phyloP scores from a whole-genome alignment of 2,329 filamentous ascomycete genomes.

The Ascochyta pisi region DNA sequence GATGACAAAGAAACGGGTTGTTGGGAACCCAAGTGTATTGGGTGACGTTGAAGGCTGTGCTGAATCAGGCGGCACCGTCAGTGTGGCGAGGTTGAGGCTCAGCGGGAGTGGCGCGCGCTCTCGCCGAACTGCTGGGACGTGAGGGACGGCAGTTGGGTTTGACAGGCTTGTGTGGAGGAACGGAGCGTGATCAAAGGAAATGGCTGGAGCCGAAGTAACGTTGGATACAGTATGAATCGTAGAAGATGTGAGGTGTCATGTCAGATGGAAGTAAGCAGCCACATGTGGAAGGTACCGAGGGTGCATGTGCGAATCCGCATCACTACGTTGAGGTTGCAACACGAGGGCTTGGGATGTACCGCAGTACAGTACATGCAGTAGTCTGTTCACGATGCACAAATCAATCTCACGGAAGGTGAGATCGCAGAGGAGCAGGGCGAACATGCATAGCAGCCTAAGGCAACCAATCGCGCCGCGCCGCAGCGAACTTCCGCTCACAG shows the following conservation, averaged over 20 bases:
- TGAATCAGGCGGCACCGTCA: not conserved
- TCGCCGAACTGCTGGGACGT: constrained; percentile 12
- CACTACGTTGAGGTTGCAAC: not conserved
- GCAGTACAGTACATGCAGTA: not conserved
- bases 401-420: not conserved
- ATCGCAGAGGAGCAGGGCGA: not conserved
- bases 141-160: not conserved
- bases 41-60: not conserved
- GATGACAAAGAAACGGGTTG: not conserved
- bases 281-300: constrained; percentile 7
- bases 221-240: not conserved
- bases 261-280: constrained; percentile 3
- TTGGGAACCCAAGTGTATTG: not conserved
- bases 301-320: constrained; percentile 3
- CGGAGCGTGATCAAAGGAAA: not conserved
- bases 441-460: not conserved
- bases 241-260: constrained; percentile 1
- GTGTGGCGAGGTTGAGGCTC: constrained; percentile 10
- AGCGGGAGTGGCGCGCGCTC: constrained; percentile 9
- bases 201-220: constrained; percentile 1
- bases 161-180: not conserved
- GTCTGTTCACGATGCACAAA: not conserved
- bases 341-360: not conserved
- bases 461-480: constrained; percentile 9
- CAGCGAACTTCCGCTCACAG: constrained; percentile 5